These are phyloP conservation scores for Ophiostoma fasciatum DNA, from an alignment of 2,329 filamentous ascomycete species.

Conservation along the genomic window DNA sequence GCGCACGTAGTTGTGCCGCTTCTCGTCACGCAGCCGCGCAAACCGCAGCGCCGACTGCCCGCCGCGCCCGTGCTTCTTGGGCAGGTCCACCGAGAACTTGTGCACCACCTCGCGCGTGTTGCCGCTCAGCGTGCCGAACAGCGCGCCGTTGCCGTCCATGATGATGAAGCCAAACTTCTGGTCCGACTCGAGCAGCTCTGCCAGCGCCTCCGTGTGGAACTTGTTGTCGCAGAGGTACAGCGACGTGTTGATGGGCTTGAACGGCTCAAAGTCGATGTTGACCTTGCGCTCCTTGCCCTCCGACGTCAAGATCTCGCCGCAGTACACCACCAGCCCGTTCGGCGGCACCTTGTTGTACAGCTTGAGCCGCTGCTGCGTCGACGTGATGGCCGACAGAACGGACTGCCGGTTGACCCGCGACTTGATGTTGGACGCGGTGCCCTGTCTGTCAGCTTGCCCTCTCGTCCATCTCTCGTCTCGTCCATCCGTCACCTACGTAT, in stretches of 20 bases:
- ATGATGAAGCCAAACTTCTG: slow-evolving; percentile 99
- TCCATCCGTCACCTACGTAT: slow-evolving; percentile 76
- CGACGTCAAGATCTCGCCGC: slow-evolving; percentile 97
- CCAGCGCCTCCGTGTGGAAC: slow-evolving; percentile 95
- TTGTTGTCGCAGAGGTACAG: slow-evolving; percentile 99
- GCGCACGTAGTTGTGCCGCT: slow-evolving; percentile 98
- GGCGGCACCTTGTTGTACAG: slow-evolving; percentile 98
- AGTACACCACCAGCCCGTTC: slow-evolving; percentile 96
- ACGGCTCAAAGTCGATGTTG: slow-evolving; percentile 99
- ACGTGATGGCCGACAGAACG: slow-evolving; percentile 94
- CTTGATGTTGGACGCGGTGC: slow-evolving; percentile 98
- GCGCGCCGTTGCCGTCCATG: slow-evolving; percentile 97
- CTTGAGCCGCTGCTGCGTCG: slow-evolving; percentile 97
- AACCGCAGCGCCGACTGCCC: slow-evolving; percentile 99
- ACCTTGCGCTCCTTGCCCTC: slow-evolving; percentile 99
- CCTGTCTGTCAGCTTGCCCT: no score
- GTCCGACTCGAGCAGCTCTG: slow-evolving; percentile 93
- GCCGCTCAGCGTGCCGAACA: slow-evolving; percentile 92
- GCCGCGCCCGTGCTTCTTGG: slow-evolving; percentile 99
- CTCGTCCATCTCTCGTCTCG: no score
- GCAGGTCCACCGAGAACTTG: slow-evolving; percentile 96
- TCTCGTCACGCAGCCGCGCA: slow-evolving; percentile 96
- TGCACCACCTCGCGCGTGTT: slow-evolving; percentile 95
- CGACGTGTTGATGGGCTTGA: slow-evolving; percentile 99
- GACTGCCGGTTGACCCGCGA: slow-evolving; percentile 98